These are phyloP conservation scores for Gracilaria vermiculophylla DNA, from an alignment of 23 red algal species.

Conservation along the genomic window DNA sequence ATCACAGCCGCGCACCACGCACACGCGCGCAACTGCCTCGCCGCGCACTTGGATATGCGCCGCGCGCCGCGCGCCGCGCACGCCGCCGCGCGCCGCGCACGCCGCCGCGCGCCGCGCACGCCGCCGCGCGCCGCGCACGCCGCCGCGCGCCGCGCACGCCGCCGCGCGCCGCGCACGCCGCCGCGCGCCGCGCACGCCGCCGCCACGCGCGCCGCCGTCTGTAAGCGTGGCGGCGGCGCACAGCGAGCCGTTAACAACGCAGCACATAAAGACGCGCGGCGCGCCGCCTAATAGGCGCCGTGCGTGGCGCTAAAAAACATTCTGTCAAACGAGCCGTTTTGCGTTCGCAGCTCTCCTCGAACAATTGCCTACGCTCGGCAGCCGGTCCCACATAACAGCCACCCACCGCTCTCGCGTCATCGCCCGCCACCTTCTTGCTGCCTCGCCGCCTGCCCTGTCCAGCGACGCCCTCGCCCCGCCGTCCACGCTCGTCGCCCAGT, in stretches of 20 bases:
- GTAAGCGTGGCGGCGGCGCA: too few relatives aligned
- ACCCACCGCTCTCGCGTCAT: neutral
- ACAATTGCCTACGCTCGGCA: neutral
- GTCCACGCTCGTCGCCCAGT: neutral
- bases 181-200: neutral
- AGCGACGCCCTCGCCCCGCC: neutral
- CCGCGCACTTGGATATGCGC: too few relatives aligned
- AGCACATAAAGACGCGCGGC: too few relatives aligned
- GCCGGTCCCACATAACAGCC: constrained; percentile 3
- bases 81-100: too few relatives aligned
- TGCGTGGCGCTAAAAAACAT: neutral
- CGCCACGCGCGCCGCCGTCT: too few relatives aligned
- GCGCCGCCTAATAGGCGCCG: neutral
- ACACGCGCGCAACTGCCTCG: neutral
- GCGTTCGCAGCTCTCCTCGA: neutral
- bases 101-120: too few relatives aligned
- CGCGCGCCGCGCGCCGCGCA: neutral
- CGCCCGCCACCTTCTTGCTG: neutral
- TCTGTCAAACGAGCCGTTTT: constrained; percentile 17
- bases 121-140: too few relatives aligned
- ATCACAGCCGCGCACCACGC: too few relatives aligned
- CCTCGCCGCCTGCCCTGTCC: neutral
- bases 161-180: too few relatives aligned
- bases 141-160: too few relatives aligned
- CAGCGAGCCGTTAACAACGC: too few relatives aligned